Evolutionary conservation across 192 early-diverging fungal genomes (phyloP), one percentile per base, ranked within the genome.

Genomic region (Rhizophagus sp.): DNA sequence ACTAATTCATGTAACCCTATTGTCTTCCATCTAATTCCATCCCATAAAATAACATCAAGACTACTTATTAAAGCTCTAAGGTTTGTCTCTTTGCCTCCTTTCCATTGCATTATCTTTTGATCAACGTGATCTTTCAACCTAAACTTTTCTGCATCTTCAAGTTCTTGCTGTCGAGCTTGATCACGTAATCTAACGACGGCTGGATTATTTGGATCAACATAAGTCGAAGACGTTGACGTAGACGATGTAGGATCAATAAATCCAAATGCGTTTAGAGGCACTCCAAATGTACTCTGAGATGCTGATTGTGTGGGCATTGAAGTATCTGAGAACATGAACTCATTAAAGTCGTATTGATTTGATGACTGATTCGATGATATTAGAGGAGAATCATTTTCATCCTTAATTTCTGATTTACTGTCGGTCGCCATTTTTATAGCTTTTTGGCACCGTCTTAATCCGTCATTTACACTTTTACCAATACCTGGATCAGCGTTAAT

Each of bases 71-170:
- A 87, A 7, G 97, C 96, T 65, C 97, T 89, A 57, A 98, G 79
- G 80, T 99, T 99, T 44, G 88, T 88, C 79, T 97, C 95, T 83
- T 99, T 99, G 39, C 95, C 96, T 10, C 88, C 81, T 50, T 92
- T 91, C 97, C 97, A 99, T 19, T 68, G 71, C 19, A 85, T 81
- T 73, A 97, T 88, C 83, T 91, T 88, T 22, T 84, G 87, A 69
- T 97, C 96, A 7, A 97, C 91, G 11, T 89, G 83, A 83, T 98
- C 97, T 47, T 87, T 88, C n/a, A 94, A 83, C 69, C 87, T 84
- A 70, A 97, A 82, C 61, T 91, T 92, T 80, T 93, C 86, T 17
- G 89, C 91, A 62, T 97, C 97, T 61, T 97, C 95, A 4, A 84
- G 77, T 44, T 94, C 96, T 65, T 88, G 87, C 47, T 86, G 83